Base-by-base conservation (phyloP, 2,329 filamentous ascomycete genomes). In the Onygenales sp. region DNA sequence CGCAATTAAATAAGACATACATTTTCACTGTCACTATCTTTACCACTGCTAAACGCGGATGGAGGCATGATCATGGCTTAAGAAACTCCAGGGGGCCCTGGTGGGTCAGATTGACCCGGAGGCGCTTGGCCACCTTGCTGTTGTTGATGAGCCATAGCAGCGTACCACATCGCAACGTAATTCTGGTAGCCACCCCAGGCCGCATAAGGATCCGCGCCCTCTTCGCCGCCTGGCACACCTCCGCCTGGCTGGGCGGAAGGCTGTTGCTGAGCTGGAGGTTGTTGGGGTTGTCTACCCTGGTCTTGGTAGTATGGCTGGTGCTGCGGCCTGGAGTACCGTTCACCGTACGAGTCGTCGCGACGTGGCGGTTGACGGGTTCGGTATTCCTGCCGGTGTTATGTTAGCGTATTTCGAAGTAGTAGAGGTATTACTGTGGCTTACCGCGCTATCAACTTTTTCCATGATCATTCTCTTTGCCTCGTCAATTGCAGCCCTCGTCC, bases 381-480 rank as follows among this genome's bases (percentile, higher is more conserved):
- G 51, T 56, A 40, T 34, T 56, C 42, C 44, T 49, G 75, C 67
- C 57, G 68, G 67, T 63, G 69, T 67, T 79, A 47, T 10, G 36
- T 11, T 31, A 27, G 6, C 36, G 10, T 2, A 53, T 17, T 13
- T 27, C 21, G 21, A 27, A 27, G 21, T 5, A 27, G 21, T 10
- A 3, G 9, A 17, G 6, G 17, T 11, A 33, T 49, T n/a, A 6
- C 5, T 46, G 37, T 27, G 13, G 80, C 85, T 73, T 81, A 91
- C 85, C 68, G 92, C 88, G 65, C 88, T 86, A 57, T 95, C 88
- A 48, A 95, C 88, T 72, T 95, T 95, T 61, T 95, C 90, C 68
- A 89, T 87, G 57, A 95, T 95, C 43, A 88, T 87, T 61, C 77
- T 77, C 74, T 94, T 94, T 37, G 91, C 91, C 59, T 83, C 81